Evolutionary conservation across 2,329 filamentous ascomycete genomes (phyloP), one percentile per base, ranked within the genome.

Genomic region (Cordyceps tenuipes): DNA sequence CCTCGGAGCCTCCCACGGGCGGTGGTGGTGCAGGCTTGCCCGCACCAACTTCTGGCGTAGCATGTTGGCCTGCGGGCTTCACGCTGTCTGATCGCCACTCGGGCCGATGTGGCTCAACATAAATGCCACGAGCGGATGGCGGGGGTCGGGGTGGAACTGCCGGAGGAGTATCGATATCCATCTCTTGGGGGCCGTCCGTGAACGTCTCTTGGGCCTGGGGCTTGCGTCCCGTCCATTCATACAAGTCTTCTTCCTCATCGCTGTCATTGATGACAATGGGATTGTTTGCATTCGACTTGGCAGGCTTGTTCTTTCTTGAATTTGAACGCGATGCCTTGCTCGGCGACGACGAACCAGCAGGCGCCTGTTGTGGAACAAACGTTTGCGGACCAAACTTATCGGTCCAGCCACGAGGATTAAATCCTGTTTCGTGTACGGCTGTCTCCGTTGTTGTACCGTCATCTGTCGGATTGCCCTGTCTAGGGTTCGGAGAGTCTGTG

Each of bases 111-210:
- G 83, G 83, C 65, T 85, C 83, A 13, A 84, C 79, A 1, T 77
- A 76, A 43, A 85, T 83, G 43, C 79, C 82, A 34, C 83, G 77
- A 21, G 76, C 76, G 39, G 46, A 66, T 58, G 63, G 69, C 29
- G 57, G 63, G 51, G 64, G 62, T 15, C 62, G 62, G 10, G 65
- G 62, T 9, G 46, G 67, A 57, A 63, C 72, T 67, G 61, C 64
- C 41, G 67, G 71, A 55, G 82, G 81, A 5, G 80, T 77, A 65
- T 87, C 84, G 55, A 87, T 85, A 63, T 87, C 84, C 84, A 87
- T 87, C 15, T 83, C 82, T 61, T 79, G 82, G 3, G 82, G 80
- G 63, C 79, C 83, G 41, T 75, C 75, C 12, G 70, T 68, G 21
- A 64, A 63, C 6, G 63, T 60, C 3, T 69, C 66, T 29, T 68